Evolutionary conservation across 1,284 basidiomycete genomes (phyloP), one percentile per base, ranked within the genome.

Genomic region (Irpex sp.): DNA sequence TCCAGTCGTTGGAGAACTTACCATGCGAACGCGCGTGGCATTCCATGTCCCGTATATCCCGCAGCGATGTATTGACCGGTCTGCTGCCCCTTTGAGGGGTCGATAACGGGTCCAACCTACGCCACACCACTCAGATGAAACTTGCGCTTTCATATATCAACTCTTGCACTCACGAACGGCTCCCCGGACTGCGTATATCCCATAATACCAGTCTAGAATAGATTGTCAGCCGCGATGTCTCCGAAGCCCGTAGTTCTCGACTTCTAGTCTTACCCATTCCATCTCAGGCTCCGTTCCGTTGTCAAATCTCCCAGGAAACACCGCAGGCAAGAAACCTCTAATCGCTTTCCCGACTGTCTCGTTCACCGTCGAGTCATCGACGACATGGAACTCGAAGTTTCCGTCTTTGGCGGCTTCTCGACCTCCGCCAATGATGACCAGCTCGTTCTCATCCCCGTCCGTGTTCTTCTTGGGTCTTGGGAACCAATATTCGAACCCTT

Each of bases 11-110:
- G 61, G 58, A 9, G 56, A 1, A 73, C 83, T 57, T 69, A 91
- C 89, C 90, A 92, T 55, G 81, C 83, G 70, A 82, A 91, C 0
- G 89, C 86, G 2, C 91, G 82, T 2, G 91, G 86, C 91, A 94
- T 94, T 0, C 92, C 92, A 68, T 93, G 91, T 0, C 91, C 92
- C 0, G 83, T 80, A 71, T 87, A 93, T 5, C 92, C 92, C 0
- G 88, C 92, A 1, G 87, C 78, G 17, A 94, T 84, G 67, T 85
- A 94, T 67, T 94, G 91, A 0, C 88, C 87, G 7, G 78, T 67
- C 63, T 78, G 80, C 6, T 63, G 17, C 34, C 58, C 59, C 0
- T 68, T 66, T 11, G 71, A 64, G 2, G 73, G 64, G 37, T 76
- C 77, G 11, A 82, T 67, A 0, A 92, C 81, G 0, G 84, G 86